Base-by-base conservation (phyloP, 768 basidiomycete genomes). In the Rhizopogon roseolus region DNA sequence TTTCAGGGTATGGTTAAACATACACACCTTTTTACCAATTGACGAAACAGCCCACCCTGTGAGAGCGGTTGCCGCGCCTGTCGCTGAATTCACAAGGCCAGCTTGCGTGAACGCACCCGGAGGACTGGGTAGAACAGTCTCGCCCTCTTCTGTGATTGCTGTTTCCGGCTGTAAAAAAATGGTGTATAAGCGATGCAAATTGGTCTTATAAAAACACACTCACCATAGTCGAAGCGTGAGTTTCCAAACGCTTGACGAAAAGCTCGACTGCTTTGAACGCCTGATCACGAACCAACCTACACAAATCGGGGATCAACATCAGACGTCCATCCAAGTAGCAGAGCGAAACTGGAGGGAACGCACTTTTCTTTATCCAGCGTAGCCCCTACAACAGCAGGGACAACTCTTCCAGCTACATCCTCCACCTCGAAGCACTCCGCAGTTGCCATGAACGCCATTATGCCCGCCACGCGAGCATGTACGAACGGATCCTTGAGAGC, bases 11-110 rank as follows among this genome's bases (percentile, higher is more conserved):
- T 1, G 17, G 11, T 19, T 43, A 11, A 5, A 13, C 22, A 22
- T 22, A 52, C 72, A 29, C 50, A 89, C 90, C 76, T 88, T 90
- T 72, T 85, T 94, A 27, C 89, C 85, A 0, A 98, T 63, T 0
- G 90, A 93, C 4, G 93, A 89, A 41, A 98, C 92, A 2, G 96
- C 96, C 96, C 96, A 98, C 6, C 94, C 93, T 13, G 96, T 95
- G 3, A 99, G 73, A 16, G 86, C 89, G 7, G 90, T 88, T 16
- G 95, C 96, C 2, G 94, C 95, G 0, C 93, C 94, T 0, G 93
- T 86, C 0, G 96, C 93, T 4, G 85, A 85, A 60, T 86, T 93
- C 14, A 91, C 91, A 2, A 97, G 71, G 10, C 77, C 61, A 43
- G 58, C 56, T 54, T 64, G 58, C 43, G 58, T 62, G 39, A 67